Evolutionary conservation across 805 yeast species (phyloP), one percentile per base, ranked within the genome.

Genomic region (Teunomyces pallodes): DNA sequence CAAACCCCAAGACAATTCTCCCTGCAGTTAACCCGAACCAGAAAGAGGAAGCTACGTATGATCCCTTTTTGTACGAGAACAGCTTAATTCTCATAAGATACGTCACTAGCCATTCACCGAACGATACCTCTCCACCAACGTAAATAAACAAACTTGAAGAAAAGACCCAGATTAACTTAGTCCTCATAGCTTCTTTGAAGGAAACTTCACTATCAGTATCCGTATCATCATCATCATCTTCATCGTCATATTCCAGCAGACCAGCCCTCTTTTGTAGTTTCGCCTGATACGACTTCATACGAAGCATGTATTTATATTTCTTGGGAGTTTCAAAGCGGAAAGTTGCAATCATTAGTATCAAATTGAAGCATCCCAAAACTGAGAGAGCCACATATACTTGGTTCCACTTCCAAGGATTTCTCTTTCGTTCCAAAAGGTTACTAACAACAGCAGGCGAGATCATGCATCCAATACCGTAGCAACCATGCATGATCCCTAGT

Each of bases 1-100:
- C 77, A 58, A 81, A 80, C 1, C 86, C 85, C 26, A 79, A 56
- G 2, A 60, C 55, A 3, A 75, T 63, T 47, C 84, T 62, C 4
- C 84, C 84, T 3, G 61, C 44, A 1, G 82, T 80, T 57, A 80
- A 63, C 13, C 76, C 80, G 4, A 68, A 52, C 84, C 84, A 80
- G 58, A 75, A 80, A 0, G 72, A 49, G 10, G 82, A 74, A 13
- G 83, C 79, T 50, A 79, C 66, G 52, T 70, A 70, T 2, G 83
- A 77, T 6, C 81, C 63, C 5, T 53, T 36, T 24, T 65, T 56
- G 50, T 76, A 77, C 5, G 67, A 41, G 31, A 63, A 54, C 0
- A 64, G 42, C 44, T 72, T 67, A 47, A 78, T 69, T 28, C 80
- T 67, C 10, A 70, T 60, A 40, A 77, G 57, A 48, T 69, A 80